A percentile compares a stretch with the other conserved stretches of the same genome.
These are phyloP conservation scores for Candida sanyaensis DNA, from an alignment of 1,139 yeast species.

Conservation along the genomic window DNA sequence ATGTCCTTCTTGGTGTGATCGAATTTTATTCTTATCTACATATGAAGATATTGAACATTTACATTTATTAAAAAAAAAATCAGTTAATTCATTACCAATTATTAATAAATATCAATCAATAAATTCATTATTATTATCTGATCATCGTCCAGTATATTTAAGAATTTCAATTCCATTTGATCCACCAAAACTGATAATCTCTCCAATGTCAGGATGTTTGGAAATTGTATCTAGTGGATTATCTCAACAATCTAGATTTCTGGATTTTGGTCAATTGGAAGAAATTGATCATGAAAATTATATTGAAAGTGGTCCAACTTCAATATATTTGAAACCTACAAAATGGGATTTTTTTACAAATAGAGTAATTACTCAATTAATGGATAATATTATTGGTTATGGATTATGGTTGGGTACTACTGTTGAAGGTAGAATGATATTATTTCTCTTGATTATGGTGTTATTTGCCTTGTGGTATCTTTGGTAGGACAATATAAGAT, in stretches of 20 bases:
- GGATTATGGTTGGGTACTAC: conserved; percentile 43
- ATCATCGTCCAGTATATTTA: conserved; percentile 49
- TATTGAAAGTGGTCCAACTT: conserved; percentile 44
- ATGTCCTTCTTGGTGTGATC: conserved; percentile 88
- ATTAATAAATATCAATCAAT: conserved; percentile 44
- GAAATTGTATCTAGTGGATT: conserved; percentile 25
- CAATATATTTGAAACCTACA: conserved; percentile 46
- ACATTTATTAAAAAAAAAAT: conserved; percentile 1
- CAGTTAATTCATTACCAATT: conserved; percentile 20
- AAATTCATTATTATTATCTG: conserved; percentile 33
- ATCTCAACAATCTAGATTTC: conserved; percentile 16
- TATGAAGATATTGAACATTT: conserved; percentile 28
- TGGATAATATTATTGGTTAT: conserved; percentile 41
- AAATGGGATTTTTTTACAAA: conserved; percentile 34
- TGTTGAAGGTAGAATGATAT: conserved; percentile 35
- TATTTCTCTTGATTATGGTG: conserved; percentile 14
- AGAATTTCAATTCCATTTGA: conserved; percentile 41
- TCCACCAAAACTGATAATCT: conserved; percentile 41
- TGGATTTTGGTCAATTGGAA: conserved; percentile 5
- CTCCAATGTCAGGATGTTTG: conserved; percentile 43
- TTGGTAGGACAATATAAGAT: conserved; percentile 1
- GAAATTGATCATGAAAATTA: conserved; percentile 2
- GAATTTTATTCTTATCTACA: conserved; percentile 61
- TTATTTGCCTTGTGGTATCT: conserved; percentile 9
- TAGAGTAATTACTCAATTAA: conserved; percentile 26